Evolutionary conservation across 805 yeast species (phyloP).

Genomic region (Yarrowia alimentaria): DNA sequence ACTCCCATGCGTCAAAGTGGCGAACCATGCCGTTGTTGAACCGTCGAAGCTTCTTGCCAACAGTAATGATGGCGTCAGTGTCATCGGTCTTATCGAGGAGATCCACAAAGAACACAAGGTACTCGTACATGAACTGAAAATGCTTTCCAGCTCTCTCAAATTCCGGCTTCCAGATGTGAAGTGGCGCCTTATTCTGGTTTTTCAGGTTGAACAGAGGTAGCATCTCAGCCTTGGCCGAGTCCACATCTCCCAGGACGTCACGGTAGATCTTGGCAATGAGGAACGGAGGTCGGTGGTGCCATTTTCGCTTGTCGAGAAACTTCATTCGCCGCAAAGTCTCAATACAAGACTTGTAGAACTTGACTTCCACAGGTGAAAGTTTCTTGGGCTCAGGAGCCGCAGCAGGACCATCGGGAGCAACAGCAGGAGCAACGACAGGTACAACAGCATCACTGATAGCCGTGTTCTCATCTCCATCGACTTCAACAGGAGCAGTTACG

Average conservation of each 20-base stretch:
- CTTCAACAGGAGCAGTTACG: background rate
- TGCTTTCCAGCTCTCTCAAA: conserved; percentile 90
- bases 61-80: conserved; percentile 54
- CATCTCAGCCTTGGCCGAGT: conserved; percentile 66
- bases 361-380: conserved; percentile 1
- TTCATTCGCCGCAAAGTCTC: conserved; percentile 49
- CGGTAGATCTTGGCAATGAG: conserved; percentile 62
- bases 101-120: conserved; percentile 61
- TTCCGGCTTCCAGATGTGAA: conserved; percentile 92
- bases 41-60: conserved; percentile 73
- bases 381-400: background rate
- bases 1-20: conserved; percentile 65
- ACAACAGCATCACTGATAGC: background rate
- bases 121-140: conserved; percentile 70
- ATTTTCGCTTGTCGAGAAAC: conserved; percentile 69
- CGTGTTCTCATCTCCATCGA: background rate
- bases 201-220: conserved; percentile 60
- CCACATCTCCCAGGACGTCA: conserved; percentile 55
- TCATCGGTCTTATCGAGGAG: conserved; percentile 56
- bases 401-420: background rate
- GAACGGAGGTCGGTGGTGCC: conserved; percentile 88
- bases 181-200: conserved; percentile 59
- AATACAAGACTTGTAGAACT: conserved; percentile 43
- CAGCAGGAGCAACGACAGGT: background rate
- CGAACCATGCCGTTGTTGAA: conserved; percentile 74